Evolutionary conservation across 148 eudicot genomes (phyloP).

Genomic region (Fallopia convolvulus): DNA sequence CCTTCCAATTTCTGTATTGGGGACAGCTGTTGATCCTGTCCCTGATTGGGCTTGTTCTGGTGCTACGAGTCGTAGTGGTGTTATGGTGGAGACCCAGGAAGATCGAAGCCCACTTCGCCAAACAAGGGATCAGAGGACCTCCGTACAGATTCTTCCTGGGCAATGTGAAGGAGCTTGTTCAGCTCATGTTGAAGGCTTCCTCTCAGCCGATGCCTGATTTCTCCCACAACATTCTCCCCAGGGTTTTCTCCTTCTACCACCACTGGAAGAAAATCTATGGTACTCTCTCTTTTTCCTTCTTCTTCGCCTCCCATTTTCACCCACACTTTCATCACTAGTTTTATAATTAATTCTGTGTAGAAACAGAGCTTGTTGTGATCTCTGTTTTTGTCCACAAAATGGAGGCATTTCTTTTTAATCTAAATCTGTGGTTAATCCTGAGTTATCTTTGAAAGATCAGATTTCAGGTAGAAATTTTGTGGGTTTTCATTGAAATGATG

Average conservation of each 20-base stretch:
- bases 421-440: neutral
- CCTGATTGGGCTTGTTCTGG: conserved; percentile 22
- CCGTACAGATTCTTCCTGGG: conserved; percentile 75
- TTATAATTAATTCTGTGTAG: conserved; percentile 7
- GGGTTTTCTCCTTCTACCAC: conserved; percentile 93
- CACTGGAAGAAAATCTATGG: conserved; percentile 97
- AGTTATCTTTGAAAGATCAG: neutral
- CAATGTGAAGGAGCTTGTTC: conserved; percentile 72
- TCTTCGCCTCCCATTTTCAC: neutral
- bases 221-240: conserved; percentile 86
- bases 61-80: conserved; percentile 34
- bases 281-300: conserved; percentile 28
- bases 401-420: neutral
- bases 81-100: conserved; percentile 87
- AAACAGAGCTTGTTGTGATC: neutral
- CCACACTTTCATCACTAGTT: neutral
- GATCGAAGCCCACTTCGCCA: conserved; percentile 60
- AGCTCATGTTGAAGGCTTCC: conserved; percentile 69
- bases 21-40: conserved; percentile 22
- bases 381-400: neutral
- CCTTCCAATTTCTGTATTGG: conserved; percentile 16
- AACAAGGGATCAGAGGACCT: conserved; percentile 91
- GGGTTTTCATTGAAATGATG: neutral
- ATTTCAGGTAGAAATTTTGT: neutral
- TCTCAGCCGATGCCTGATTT: conserved; percentile 56